Base-by-base conservation (phyloP, 441 rosid species). In the Syzygium syzygioides region DNA sequence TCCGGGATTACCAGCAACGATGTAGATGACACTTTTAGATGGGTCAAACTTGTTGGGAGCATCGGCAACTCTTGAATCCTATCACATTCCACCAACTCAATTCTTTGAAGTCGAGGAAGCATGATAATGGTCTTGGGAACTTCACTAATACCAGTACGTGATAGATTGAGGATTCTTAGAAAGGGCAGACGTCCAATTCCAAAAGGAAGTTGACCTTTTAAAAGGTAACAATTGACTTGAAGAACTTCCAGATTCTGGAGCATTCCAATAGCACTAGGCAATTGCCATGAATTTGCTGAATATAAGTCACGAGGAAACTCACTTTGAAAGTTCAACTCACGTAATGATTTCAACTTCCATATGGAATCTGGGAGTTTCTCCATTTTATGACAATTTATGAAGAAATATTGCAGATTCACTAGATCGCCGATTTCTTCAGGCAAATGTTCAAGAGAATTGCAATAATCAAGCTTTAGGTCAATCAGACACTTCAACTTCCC, bases 321-420 rank as follows among this genome's bases (percentile, higher is more conserved):
- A 25, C 25, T 10, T 25, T 9, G 2, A 57, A 57, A 57, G 66
- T 28, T 17, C 30, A 60, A 6, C 66, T 60, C 66, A 60, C 32
- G 30, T 13, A 60, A 60, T 12, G 66, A 60, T 60, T 60, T 60
- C 66, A 60, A 26, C 8, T 60, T 60, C 66, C 28, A 60, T 28
- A 60, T 60, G 4, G 30, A 60, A 60, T 28, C 1, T 26, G 66
- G 66, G 7, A 60, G 32, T 26, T 60, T 28, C 66, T 28, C 6
- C 17, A 60, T 6, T 12, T 0, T 0, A 10, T 0, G 0, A 3
- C 14, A 25, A 57, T 4, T 1, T 13, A 12, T 17, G 1, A 26
- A 60, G 17, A 60, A 28, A 3, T 60, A 28, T 3, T 28, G 15
- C 7, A 60, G 8, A 60, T 60, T 60, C 8, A 60, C 8, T 12